phyloP scores from a whole-genome alignment of 345 rosid species.

The Pelargonium nanum region DNA sequence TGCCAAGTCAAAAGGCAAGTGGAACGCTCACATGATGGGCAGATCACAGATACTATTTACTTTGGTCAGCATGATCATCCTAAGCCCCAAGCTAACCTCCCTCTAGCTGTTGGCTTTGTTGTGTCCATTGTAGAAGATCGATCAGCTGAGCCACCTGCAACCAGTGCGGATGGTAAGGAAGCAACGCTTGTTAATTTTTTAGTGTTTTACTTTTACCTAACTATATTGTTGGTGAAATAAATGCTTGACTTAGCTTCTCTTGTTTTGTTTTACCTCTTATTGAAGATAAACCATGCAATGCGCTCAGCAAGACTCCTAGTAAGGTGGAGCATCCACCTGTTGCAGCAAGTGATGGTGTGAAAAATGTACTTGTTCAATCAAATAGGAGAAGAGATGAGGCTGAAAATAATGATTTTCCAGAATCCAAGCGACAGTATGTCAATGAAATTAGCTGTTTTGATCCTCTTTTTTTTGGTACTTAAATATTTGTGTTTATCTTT shows the following conservation, averaged over 20 bases:
- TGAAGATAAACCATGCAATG: neutral
- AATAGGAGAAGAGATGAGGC: conserved; percentile 33
- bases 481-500: conserved; percentile 9
- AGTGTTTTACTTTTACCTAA: conserved; percentile 1
- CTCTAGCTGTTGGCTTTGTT: conserved; percentile 30
- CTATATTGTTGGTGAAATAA: neutral
- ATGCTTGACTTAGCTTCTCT: neutral
- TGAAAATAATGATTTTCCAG: conserved; percentile 34
- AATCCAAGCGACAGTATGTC: conserved; percentile 55
- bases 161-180: conserved; percentile 38
- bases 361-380: conserved; percentile 27
- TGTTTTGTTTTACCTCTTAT: neutral
- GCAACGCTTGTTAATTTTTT: neutral
- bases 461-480: conserved; percentile 1
- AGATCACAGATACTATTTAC: conserved; percentile 47
- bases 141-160: conserved; percentile 23
- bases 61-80: conserved; percentile 82
- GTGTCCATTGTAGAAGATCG: conserved; percentile 42
- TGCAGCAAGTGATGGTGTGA: conserved; percentile 30
- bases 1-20: conserved; percentile 86
- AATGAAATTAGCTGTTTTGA: conserved; percentile 3
- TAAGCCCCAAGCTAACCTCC: conserved; percentile 33
- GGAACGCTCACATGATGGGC: conserved; percentile 64
- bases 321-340: conserved; percentile 15
- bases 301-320: neutral